These are phyloP conservation scores for Lachancea nothofagi DNA, from an alignment of 805 yeast genomes.

Conservation along the genomic window DNA sequence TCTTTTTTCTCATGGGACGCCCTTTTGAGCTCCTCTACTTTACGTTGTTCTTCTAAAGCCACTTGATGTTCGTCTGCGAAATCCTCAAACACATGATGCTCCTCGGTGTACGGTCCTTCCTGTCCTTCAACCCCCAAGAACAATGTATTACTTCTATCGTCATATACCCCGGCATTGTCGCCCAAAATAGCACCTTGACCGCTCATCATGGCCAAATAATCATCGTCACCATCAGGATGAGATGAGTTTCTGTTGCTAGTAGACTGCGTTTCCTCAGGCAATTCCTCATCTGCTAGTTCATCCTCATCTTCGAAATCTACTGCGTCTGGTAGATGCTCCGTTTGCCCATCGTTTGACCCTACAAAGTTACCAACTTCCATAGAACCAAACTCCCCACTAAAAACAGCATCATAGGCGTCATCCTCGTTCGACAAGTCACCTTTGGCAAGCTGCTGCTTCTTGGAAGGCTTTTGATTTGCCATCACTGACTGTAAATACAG, in stretches of 20 bases:
- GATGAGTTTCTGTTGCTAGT: conserved; percentile 11
- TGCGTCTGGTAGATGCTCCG: conserved; percentile 84
- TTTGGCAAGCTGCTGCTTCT: conserved; percentile 5
- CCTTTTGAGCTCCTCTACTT: conserved; percentile 15
- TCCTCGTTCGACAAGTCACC: conserved; percentile 34
- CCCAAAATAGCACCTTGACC: conserved; percentile 32
- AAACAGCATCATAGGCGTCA: conserved; percentile 35
- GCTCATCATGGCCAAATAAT: conserved; percentile 15
- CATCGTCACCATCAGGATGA: conserved; percentile 27
- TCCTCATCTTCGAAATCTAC: conserved; percentile 92
- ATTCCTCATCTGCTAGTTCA: conserved; percentile 87
- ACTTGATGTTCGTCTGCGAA: conserved; percentile 15
- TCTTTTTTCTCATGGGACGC: conserved; percentile 30
- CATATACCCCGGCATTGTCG: conserved; percentile 25
- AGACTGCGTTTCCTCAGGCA: conserved; percentile 33
- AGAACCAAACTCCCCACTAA: conserved; percentile 36
- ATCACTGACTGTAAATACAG: not conserved
- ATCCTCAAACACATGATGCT: conserved; percentile 11
- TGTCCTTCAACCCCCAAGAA: conserved; percentile 21
- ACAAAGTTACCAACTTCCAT: conserved; percentile 31
- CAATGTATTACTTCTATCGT: conserved; percentile 27
- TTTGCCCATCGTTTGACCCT: conserved; percentile 37
- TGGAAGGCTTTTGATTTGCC: conserved; percentile 3
- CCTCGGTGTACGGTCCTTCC: conserved; percentile 8
- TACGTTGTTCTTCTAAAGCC: conserved; percentile 13